Base-by-base conservation (phyloP, 164 flowering plant genomes). In the Stephania yunnanensis region DNA sequence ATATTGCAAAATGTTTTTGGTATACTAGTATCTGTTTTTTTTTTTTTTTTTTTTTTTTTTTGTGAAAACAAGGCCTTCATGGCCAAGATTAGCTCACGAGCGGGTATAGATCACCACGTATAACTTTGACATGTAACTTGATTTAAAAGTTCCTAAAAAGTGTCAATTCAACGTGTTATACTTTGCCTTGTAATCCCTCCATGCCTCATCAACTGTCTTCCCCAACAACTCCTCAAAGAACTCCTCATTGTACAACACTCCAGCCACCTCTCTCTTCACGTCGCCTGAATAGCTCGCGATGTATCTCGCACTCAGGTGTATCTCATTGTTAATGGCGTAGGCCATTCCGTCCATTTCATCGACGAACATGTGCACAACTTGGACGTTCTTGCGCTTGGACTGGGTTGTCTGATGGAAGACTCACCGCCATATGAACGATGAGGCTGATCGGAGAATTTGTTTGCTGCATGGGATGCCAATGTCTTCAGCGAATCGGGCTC, bases 141-240 rank as follows among this genome's bases (percentile, higher is more conserved):
- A 25, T 25, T 25, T n/a, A n/a, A n/a, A n/a, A n/a, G 25, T 0
- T 25, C 25, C 25, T 25, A 36, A 36, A 4, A 36, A 36, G 42
- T 36, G 0, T 36, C 42, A 36, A 36, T 36, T 36, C 42, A 36
- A 46, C 11, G 76, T 48, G 50, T 80, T 80, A 72, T 82, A 86
- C 79, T 77, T 80, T 20, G 89, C 88, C 85, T 91, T 91, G 80
- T 91, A 92, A 1, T 92, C 94, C 6, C 22, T 78, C 90, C 91
- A 91, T 1, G 89, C 89, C 76, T 86, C 87, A 73, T 89, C 89
- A 53, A 86, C 91, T 0, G 80, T 67, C 84, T 89, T 89, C 63
- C 94, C 91, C 30, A 89, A 80, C 70, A 90, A 53, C 4, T 91
- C 87, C 36, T 74, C 83, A 64, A 92, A 92, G 78, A 61, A 90